These are phyloP conservation scores for Pichia eremophila DNA, from an alignment of 805 yeast genomes.

Conservation along the genomic window DNA sequence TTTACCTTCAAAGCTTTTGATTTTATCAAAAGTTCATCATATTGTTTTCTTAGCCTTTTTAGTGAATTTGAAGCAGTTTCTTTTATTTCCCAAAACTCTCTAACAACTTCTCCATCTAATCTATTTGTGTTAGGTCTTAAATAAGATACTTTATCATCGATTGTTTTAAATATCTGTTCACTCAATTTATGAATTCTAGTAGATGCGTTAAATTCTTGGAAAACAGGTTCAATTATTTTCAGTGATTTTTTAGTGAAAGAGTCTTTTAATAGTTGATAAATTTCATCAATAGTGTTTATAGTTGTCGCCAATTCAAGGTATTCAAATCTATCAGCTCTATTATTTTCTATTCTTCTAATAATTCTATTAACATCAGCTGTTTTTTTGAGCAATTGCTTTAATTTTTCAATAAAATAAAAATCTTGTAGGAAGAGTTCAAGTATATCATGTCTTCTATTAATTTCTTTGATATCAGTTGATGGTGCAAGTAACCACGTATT, in stretches of 20 bases:
- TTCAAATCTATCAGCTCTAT: constrained; percentile 22
- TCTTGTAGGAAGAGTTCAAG: constrained; percentile 36
- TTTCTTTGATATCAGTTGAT: constrained; percentile 45
- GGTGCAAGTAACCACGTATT: constrained; percentile 82
- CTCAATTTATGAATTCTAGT: constrained; percentile 14
- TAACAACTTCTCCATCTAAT: constrained; percentile 18
- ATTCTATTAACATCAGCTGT: constrained; percentile 52
- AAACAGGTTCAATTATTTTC: constrained; percentile 14
- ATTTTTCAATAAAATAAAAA: constrained; percentile 18
- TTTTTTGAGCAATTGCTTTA: constrained; percentile 31
- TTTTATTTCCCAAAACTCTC: constrained; percentile 20
- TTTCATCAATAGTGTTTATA: constrained; percentile 19
- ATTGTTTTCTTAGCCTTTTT: constrained; percentile 12
- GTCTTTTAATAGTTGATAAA: constrained; percentile 17
- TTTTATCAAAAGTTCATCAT: constrained; percentile 12
- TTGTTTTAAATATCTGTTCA: constrained; percentile 22
- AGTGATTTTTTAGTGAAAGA: constrained; percentile 2
- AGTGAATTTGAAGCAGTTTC: constrained; percentile 15
- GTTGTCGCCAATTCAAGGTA: constrained; percentile 23
- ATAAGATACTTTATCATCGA: constrained; percentile 14
- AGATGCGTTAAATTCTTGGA: constrained; percentile 11
- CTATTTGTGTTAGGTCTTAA: constrained; percentile 12
- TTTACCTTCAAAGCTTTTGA: constrained; percentile 6
- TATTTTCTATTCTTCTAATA: constrained; percentile 46
- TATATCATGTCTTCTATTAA: constrained; percentile 44